Percentiles rank a stretch among this genome's conserved stretches.
Conservation (phyloP, 163 green algal species). For the Scenedesmus sp. region DNA sequence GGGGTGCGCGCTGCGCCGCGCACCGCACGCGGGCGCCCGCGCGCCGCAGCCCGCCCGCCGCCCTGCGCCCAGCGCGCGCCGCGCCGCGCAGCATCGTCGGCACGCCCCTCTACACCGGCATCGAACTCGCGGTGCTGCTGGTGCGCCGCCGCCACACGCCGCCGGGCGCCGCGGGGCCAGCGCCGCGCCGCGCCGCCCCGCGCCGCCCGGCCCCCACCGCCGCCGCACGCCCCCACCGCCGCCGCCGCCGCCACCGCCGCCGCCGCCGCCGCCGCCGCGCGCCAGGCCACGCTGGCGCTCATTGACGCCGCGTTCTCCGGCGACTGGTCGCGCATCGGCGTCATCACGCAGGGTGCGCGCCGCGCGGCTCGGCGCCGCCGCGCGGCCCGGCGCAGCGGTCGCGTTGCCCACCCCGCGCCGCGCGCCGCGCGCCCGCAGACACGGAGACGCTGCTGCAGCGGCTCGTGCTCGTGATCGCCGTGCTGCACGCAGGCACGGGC, state of each 20-base stretch:
- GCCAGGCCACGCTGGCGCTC: slow-evolving; percentile 27
- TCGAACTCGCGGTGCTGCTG: neutral
- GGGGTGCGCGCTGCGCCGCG: slow-evolving; percentile 11
- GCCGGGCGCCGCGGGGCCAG: neutral
- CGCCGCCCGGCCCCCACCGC: too few species aligned
- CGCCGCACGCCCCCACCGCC: too few species aligned
- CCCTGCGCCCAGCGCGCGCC: too few species aligned
- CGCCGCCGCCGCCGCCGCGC: too few species aligned
- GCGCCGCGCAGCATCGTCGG: neutral
- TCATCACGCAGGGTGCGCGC: slow-evolving; percentile 39
- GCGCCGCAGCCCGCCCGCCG: too few species aligned
- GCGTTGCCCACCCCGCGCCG: too few species aligned
- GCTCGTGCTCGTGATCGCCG: neutral
- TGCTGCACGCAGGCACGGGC: neutral
- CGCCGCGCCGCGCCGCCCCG: too few species aligned
- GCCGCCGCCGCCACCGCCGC: neutral
- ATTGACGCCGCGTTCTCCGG: slow-evolving; percentile 49
- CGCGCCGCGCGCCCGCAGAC: too few species aligned
- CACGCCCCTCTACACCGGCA: neutral
- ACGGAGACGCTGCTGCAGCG: neutral
- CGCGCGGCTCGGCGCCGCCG: too few species aligned
- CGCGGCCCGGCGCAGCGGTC: too few species aligned
- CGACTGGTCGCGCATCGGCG: slow-evolving; percentile 53
- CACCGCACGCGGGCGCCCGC: too few species aligned
- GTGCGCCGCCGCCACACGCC: neutral